A percentile compares a stretch with the other conserved stretches of the same genome.
Conservation (phyloP, 2,329 filamentous ascomycete species). For the Fusarium sp. region DNA sequence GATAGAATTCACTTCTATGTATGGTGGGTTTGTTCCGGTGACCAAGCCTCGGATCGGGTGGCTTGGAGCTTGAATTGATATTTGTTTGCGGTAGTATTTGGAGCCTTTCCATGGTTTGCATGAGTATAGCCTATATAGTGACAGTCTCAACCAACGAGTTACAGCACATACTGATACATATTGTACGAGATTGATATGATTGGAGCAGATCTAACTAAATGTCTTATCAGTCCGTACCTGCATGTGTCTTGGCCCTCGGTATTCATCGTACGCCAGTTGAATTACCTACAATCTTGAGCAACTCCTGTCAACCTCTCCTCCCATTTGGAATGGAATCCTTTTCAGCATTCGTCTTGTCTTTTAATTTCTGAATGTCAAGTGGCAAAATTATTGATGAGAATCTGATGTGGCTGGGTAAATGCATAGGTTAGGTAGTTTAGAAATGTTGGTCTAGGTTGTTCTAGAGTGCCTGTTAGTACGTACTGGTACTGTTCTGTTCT, state of each 20-base stretch:
- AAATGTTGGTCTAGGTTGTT: not conserved
- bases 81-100: not conserved
- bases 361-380: not conserved
- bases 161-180: not conserved
- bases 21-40: conserved; percentile 8
- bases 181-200: not conserved
- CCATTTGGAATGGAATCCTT: not conserved
- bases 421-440: not conserved
- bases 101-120: not conserved
- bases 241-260: not conserved
- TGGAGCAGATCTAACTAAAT: not conserved
- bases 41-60: conserved; percentile 15
- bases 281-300: not conserved
- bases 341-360: not conserved
- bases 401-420: not conserved
- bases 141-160: not conserved
- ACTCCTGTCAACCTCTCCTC: not conserved
- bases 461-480: not conserved
- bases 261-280: not conserved
- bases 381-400: not conserved
- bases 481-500: not conserved
- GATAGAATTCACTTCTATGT: not conserved
- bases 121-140: not conserved
- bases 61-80: conserved; percentile 13
- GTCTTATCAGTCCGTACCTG: not conserved